Base-by-base conservation (phyloP, 352 stramenopile species). In the Phytophthora boehmeriae region DNA sequence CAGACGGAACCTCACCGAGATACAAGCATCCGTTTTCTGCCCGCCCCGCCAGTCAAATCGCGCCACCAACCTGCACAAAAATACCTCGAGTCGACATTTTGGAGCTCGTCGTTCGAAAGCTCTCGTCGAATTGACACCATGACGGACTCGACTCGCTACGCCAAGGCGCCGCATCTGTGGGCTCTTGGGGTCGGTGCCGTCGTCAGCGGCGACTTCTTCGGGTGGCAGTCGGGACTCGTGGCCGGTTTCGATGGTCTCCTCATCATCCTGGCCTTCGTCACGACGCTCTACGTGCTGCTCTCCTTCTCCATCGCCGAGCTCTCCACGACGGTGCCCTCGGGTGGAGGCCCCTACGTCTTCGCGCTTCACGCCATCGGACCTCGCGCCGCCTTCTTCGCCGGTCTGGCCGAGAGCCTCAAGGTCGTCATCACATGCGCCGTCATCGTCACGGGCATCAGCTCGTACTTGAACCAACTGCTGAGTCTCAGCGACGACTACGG, bases 231-330 rank as follows among this genome's bases (percentile, higher is more conserved):
- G 10, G 76, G 70, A 9, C 65, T 88, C 39, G 65, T 83, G 30
- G 73, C 80, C 3, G 77, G 80, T 46, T 86, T 89, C 47, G 60
- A 86, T 43, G 80, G 78, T 0, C 64, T 90, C 9, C 74, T 87
- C 42, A 74, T 89, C 49, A 82, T 84, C 48, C 50, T 89, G 36
- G 44, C 77, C 22, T 41, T 89, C 56, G 78, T 86, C 9, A 85
- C 77, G 2, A 75, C 79, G 51, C 68, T 90, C 19, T 90, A 86
- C 63, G 73, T 88, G 41, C 49, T 90, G 48, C 64, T 90, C 9
- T 78, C 72, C 54, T 90, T 90, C 70, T 90, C 80, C 35, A 90
- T 90, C 52, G 78, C 78, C 27, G 80, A 89, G 46, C 68, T 90
- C 34, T 90, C 72, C 38, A 83, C 78, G 10, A 89, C 64, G 39